These are phyloP conservation scores for Hericium coralloides DNA, from an alignment of 768 basidiomycete genomes.

Conservation along the genomic window DNA sequence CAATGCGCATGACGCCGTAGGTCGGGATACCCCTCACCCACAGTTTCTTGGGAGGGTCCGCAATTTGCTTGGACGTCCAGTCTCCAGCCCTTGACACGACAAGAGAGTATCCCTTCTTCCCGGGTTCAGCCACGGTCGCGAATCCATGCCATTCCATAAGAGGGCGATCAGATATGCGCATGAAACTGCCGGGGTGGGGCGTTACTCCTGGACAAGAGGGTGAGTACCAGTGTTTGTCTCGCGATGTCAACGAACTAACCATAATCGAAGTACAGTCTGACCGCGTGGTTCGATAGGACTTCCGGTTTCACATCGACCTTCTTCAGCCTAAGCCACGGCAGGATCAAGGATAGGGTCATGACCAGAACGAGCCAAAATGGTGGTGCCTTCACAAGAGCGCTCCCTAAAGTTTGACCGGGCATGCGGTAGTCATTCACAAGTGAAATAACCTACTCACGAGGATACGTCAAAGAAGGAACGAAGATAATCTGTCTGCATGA, in stretches of 20 bases:
- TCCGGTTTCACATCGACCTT: conserved; percentile 45
- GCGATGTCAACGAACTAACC: conserved; percentile 24
- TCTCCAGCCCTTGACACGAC: conserved; percentile 52
- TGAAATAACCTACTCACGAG: conserved; percentile 32
- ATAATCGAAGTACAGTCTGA: conserved; percentile 52
- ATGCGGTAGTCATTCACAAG: conserved; percentile 44
- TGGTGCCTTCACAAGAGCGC: conserved; percentile 33
- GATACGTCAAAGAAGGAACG: neutral
- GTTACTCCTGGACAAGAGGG: conserved; percentile 14
- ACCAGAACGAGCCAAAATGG: conserved; percentile 52
- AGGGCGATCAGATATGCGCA: conserved; percentile 32
- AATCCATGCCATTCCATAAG: conserved; percentile 53
- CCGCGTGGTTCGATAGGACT: conserved; percentile 46
- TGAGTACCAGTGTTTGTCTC: conserved; percentile 14
- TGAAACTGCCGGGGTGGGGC: conserved; percentile 27
- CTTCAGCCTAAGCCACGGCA: conserved; percentile 53
- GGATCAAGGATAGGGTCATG: conserved; percentile 43
- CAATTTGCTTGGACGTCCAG: conserved; percentile 47
- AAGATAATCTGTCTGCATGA: neutral
- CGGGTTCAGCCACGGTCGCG: conserved; percentile 39
- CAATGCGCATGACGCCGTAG: conserved; percentile 45
- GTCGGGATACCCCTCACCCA: conserved; percentile 54
- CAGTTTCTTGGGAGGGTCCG: conserved; percentile 41
- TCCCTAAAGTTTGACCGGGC: conserved; percentile 28
- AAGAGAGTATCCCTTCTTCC: conserved; percentile 35